These are phyloP conservation scores for Backusella luteola DNA, from an alignment of 192 early-diverging fungal species.

Conservation along the genomic window DNA sequence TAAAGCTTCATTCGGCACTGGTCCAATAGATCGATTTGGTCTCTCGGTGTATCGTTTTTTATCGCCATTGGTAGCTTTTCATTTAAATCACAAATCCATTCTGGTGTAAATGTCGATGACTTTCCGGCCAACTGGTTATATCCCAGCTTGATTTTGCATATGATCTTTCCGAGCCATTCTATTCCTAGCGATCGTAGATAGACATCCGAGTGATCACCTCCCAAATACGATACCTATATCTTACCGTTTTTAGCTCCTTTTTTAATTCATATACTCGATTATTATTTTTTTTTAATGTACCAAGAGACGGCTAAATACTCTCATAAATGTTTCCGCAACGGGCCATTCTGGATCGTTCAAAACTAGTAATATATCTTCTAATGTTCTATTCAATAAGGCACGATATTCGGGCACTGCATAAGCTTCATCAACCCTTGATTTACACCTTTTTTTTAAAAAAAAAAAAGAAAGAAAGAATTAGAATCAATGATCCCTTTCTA, in stretches of 20 bases:
- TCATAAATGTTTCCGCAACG: conserved; percentile 69
- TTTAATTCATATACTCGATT: no score
- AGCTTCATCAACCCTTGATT: conserved; percentile 42
- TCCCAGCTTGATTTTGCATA: conserved; percentile 34
- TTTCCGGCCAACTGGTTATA: not conserved
- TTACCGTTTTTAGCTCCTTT: not conserved
- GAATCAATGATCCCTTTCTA: not conserved
- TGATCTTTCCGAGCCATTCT: conserved; percentile 61
- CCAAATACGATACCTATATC: conserved; percentile 52
- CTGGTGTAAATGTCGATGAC: conserved; percentile 1
- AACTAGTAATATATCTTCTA: conserved; percentile 70
- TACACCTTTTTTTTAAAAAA: conserved; percentile 40
- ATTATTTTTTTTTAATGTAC: conserved; percentile 34
- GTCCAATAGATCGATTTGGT: not conserved
- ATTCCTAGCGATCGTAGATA: conserved; percentile 57
- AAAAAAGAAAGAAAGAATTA: conserved; percentile 26
- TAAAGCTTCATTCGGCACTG: conserved; percentile 22
- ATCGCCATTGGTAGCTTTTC: conserved; percentile 6
- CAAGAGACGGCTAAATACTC: conserved; percentile 67
- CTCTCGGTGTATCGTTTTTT: not conserved
- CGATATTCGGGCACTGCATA: conserved; percentile 72
- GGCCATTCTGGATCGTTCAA: conserved; percentile 91
- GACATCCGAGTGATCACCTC: conserved; percentile 59
- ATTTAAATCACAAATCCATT: conserved; percentile 25
- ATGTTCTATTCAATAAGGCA: conserved; percentile 63